Evolutionary conservation across 192 early-diverging fungal species (phyloP), one percentile per base, ranked within the genome.

Genomic region (Coemansia sp.): DNA sequence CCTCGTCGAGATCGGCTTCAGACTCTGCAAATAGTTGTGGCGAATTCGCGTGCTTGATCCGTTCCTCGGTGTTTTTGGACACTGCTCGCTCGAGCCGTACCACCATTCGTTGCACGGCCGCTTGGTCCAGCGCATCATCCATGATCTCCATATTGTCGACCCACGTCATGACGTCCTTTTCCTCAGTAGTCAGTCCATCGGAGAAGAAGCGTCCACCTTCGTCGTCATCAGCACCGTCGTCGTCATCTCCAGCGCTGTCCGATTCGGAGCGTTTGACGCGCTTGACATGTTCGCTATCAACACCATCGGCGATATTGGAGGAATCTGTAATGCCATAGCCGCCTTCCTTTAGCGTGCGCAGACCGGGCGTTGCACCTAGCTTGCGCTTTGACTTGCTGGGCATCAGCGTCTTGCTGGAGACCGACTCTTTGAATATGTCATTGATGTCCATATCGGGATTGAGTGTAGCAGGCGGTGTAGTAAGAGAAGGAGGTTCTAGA

Each of bases 1-100:
- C 92, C 69, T 95, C 93, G 66, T 95, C 96, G 34, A 99, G 82
- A 70, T 97, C 95, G 10, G 93, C 89, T 75, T 99, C 97, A 29
- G 95, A 97, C 62, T 97, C 95, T 70, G 96, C 92, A 78, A 98
- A 98, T 56, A 86, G 82, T 68, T 61, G 45, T 3, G 83, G 82
- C 32, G 44, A 48, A 27, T 92, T 85, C 0, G 88, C 72, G 75
- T 92, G 90, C 70, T 90, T 89, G 13, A 93, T 87, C 41, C 97
- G 91, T 69, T 92, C 85, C 61, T 94, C 89, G 61, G 93, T 89
- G 82, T 99, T 99, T 58, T 89, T 94, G 61, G 85, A 89, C 72
- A 97, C 88, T 0, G 90, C 87, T 69, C 90, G 91, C 74, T 98
- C 93, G 70, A 98, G 91, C 62, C 89, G 88, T 32, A 91, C 76